Evolutionary conservation across 2,329 filamentous ascomycete species (phyloP).

Genomic region (Drechmeria coniospora): DNA sequence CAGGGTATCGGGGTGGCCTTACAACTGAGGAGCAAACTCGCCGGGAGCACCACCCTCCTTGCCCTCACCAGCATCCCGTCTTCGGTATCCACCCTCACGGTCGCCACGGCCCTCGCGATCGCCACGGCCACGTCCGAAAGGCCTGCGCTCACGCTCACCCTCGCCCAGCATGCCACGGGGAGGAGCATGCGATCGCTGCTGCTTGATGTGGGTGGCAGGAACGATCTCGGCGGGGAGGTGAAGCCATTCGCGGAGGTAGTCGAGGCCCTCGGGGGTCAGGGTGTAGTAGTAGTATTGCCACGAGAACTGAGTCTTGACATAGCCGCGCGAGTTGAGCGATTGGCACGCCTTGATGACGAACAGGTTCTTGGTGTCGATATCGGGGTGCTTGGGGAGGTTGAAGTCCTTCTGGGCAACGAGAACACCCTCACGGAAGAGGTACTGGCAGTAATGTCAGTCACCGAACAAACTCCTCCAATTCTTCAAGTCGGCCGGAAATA

Average conservation of each 20-base stretch:
- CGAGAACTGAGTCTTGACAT: constrained; percentile 99
- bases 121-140: constrained; percentile 67
- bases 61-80: constrained; percentile 70
- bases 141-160: constrained; percentile 63
- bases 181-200: constrained; percentile 95
- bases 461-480: constrained; percentile 1
- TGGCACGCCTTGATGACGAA: constrained; percentile 98
- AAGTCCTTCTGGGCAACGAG: constrained; percentile 99
- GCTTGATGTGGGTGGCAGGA: constrained; percentile 99
- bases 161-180: constrained; percentile 98
- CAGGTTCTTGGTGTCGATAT: constrained; percentile 99
- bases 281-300: constrained; percentile 99
- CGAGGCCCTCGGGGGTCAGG: constrained; percentile 96
- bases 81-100: constrained; percentile 81
- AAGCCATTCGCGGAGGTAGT: constrained; percentile 99
- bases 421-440: constrained; percentile 87
- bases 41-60: constrained; percentile 88
- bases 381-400: constrained; percentile 93
- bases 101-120: constrained; percentile 58
- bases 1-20: constrained; percentile 32
- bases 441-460: constrained; percentile 33
- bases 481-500: constrained; percentile 13
- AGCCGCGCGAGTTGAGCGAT: constrained; percentile 94
- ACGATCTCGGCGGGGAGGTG: constrained; percentile 99
- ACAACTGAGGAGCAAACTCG: constrained; percentile 86